Evolutionary conservation across 2,329 filamentous ascomycete genomes (phyloP).

Genomic region (Fusarium sp.): DNA sequence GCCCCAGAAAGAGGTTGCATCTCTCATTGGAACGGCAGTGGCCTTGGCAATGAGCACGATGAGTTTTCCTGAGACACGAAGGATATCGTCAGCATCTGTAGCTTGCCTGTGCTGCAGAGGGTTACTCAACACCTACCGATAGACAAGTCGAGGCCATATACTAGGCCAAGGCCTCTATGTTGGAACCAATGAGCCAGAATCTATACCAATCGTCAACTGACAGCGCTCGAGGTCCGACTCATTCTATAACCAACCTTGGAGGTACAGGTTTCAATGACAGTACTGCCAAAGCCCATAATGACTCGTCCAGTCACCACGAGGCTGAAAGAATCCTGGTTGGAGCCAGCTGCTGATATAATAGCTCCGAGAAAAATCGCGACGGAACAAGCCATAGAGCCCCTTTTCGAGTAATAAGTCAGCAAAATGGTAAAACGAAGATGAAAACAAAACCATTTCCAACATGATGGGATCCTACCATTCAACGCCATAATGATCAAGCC

Average conservation of each 20-base stretch:
- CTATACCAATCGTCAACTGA: constrained; percentile 2
- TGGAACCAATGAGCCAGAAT: constrained; percentile 50
- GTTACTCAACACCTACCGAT: constrained; percentile 23
- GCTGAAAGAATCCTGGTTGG: constrained; percentile 40
- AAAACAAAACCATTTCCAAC: too few species aligned
- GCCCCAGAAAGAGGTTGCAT: constrained; percentile 48
- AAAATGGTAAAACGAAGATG: too few species aligned
- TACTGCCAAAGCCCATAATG: constrained; percentile 49
- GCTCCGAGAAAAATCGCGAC: constrained; percentile 30
- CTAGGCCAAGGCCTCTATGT: constrained; percentile 42
- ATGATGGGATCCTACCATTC: too few species aligned
- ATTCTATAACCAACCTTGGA: constrained; percentile 37
- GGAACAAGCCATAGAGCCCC: too few species aligned
- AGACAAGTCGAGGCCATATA: constrained; percentile 45
- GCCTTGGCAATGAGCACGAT: constrained; percentile 46
- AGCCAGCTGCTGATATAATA: constrained; percentile 43
- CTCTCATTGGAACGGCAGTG: constrained; percentile 48
- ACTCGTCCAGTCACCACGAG: constrained; percentile 44
- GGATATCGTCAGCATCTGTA: not conserved
- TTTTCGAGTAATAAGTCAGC: too few species aligned
- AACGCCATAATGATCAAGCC: too few species aligned
- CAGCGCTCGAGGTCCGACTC: too few species aligned
- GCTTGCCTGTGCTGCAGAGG: too few species aligned
- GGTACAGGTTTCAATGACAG: constrained; percentile 47
- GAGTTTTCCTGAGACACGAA: constrained; percentile 32